phyloP scores from a whole-genome alignment of 441 rosid genomes.

The Erodium moschatum region DNA sequence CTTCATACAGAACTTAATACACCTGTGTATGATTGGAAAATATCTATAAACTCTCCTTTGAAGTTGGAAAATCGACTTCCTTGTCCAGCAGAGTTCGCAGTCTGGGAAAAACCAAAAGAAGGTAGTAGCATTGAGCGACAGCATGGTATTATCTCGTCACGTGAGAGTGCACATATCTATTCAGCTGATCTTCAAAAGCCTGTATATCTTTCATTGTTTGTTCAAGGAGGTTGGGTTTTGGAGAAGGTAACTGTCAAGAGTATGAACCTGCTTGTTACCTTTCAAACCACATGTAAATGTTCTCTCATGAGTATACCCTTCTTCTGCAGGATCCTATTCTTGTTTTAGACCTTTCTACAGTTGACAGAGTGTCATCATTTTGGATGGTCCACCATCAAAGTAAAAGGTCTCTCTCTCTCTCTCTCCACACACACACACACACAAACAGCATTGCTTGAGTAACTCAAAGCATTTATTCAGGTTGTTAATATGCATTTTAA shows the following conservation, averaged over 20 bases:
- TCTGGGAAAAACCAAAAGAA: slow-evolving; percentile 82
- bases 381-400: slow-evolving; percentile 94
- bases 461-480: background rate
- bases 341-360: slow-evolving; percentile 69
- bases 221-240: slow-evolving; percentile 87
- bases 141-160: slow-evolving; percentile 55
- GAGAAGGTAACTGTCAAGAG: slow-evolving; percentile 60
- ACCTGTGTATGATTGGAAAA: slow-evolving; percentile 97
- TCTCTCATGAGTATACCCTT: slow-evolving; percentile 18
- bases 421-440: background rate
- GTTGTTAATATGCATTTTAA: background rate
- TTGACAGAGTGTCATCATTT: slow-evolving; percentile 65
- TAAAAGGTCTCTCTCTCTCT: slow-evolving; percentile 52
- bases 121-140: slow-evolving; percentile 65
- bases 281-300: slow-evolving; percentile 4
- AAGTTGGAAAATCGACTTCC: slow-evolving; percentile 96
- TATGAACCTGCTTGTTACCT: slow-evolving; percentile 7
- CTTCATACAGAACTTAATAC: slow-evolving; percentile 84
- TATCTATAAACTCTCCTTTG: slow-evolving; percentile 77
- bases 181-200: slow-evolving; percentile 72
- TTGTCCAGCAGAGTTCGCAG: slow-evolving; percentile 70
- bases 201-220: slow-evolving; percentile 61
- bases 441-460: background rate
- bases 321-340: slow-evolving; percentile 65
- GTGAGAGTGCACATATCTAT: slow-evolving; percentile 53